These are phyloP conservation scores for Colletotrichum sp. DNA, from an alignment of 2,329 filamentous ascomycete species.

Conservation along the genomic window DNA sequence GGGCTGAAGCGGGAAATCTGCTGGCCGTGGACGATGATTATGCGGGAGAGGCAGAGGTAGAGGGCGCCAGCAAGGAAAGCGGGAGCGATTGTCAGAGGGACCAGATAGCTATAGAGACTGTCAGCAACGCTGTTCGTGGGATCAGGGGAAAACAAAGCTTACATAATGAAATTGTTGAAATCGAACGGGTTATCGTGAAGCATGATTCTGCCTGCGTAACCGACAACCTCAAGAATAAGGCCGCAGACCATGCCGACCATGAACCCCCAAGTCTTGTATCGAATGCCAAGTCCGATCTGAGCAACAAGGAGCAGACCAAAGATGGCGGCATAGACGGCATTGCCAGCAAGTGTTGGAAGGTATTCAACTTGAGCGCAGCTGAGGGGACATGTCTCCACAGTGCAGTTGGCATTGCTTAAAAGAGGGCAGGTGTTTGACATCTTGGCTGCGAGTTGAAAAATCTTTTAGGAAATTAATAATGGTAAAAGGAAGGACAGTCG, in stretches of 20 bases:
- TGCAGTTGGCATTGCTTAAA: not conserved
- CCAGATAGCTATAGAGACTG: slow-evolving; percentile 6
- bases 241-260: not conserved
- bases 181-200: slow-evolving; percentile 62
- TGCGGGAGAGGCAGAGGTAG: slow-evolving; percentile 21
- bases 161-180: slow-evolving; percentile 54
- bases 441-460: not conserved
- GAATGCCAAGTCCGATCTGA: not conserved
- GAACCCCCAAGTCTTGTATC: not conserved
- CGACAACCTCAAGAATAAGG: slow-evolving; percentile 55
- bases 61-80: slow-evolving; percentile 21
- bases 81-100: slow-evolving; percentile 18
- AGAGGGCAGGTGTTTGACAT: not conserved
- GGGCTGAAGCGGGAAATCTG: not conserved
- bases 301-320: not conserved
- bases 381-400: not conserved
- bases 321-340: not conserved
- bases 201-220: slow-evolving; percentile 64
- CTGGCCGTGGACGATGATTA: slow-evolving; percentile 5
- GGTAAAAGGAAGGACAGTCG: not conserved
- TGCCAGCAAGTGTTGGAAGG: not conserved
- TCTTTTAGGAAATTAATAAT: not conserved
- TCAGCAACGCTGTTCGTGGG: not conserved
- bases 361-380: not conserved
- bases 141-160: not conserved